Evolutionary conservation across 371 early-diverging fungal genomes (phyloP).

Genomic region (Mucor lusitanicus): DNA sequence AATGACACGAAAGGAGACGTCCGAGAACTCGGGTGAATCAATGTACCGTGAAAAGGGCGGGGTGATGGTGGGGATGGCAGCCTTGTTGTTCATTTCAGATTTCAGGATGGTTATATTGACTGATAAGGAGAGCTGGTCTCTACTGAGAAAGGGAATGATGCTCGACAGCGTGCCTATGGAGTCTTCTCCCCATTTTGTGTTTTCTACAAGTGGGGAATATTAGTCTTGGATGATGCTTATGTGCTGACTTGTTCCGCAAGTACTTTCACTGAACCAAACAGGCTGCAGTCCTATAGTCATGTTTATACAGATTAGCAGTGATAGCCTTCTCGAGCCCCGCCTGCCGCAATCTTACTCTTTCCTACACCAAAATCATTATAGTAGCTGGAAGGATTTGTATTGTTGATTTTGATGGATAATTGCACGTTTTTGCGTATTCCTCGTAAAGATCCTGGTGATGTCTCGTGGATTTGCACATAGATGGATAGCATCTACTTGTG

Average conservation of each 20-base stretch:
- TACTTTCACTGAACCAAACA: conserved; percentile 53
- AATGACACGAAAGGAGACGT: conserved; percentile 48
- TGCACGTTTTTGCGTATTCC: conserved; percentile 50
- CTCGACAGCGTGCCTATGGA: conserved; percentile 40
- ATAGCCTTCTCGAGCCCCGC: not conserved
- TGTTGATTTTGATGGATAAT: conserved; percentile 52
- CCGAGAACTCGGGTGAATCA: conserved; percentile 55
- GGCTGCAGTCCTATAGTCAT: conserved; percentile 30
- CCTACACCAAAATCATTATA: conserved; percentile 48
- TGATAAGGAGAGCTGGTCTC: conserved; percentile 51
- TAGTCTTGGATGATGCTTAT: not conserved
- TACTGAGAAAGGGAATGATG: conserved; percentile 43
- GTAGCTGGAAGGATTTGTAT: conserved; percentile 47
- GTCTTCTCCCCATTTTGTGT: conserved; percentile 62
- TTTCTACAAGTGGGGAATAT: conserved; percentile 31
- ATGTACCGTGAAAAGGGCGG: conserved; percentile 49
- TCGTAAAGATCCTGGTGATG: conserved; percentile 43
- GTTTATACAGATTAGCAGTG: not conserved
- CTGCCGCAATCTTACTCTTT: conserved; percentile 17
- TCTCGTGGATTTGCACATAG: conserved; percentile 54
- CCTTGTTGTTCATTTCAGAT: conserved; percentile 37
- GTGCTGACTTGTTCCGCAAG: too few species aligned
- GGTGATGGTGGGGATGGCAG: conserved; percentile 3
- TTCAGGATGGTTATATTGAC: conserved; percentile 58
- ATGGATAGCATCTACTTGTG: conserved; percentile 43